Percentiles rank a stretch among this genome's conserved stretches.
These are phyloP conservation scores for Cryptococcus maquisensis DNA, from an alignment of 1,284 basidiomycete species.

Conservation along the genomic window DNA sequence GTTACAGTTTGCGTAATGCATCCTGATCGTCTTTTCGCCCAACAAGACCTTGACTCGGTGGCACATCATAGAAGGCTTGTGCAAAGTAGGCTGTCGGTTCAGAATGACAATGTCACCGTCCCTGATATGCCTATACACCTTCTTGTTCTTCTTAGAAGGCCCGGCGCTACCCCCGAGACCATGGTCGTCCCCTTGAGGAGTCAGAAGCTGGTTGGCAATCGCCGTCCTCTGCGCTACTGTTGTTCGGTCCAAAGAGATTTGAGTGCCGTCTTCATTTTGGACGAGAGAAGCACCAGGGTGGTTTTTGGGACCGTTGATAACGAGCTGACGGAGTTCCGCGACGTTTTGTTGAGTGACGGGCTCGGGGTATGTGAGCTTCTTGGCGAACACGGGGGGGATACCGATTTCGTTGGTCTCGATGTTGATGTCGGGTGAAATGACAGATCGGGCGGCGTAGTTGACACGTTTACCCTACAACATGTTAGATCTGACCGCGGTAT, in stretches of 20 bases:
- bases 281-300: slow-evolving; percentile 95
- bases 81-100: slow-evolving; percentile 96
- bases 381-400: slow-evolving; percentile 94
- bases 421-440: slow-evolving; percentile 99
- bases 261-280: slow-evolving; percentile 88
- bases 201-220: slow-evolving; percentile 93
- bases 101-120: slow-evolving; percentile 96
- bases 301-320: slow-evolving; percentile 83
- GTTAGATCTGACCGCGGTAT: slow-evolving; percentile 1
- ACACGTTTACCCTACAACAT: slow-evolving; percentile 88
- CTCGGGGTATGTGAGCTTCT: slow-evolving; percentile 95
- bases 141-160: slow-evolving; percentile 81
- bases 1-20: slow-evolving; percentile 99
- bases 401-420: slow-evolving; percentile 99
- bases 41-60: slow-evolving; percentile 88
- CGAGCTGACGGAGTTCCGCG: slow-evolving; percentile 80
- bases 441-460: slow-evolving; percentile 97
- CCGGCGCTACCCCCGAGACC: slow-evolving; percentile 54
- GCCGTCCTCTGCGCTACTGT: slow-evolving; percentile 85
- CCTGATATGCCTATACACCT: slow-evolving; percentile 90
- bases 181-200: slow-evolving; percentile 73
- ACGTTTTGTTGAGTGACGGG: slow-evolving; percentile 92
- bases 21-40: slow-evolving; percentile 98
- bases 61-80: slow-evolving; percentile 99
- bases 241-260: slow-evolving; percentile 79